Evolutionary conservation across 2,329 filamentous ascomycete species (phyloP), one percentile per base, ranked within the genome.

Genomic region (Periconia sp.): DNA sequence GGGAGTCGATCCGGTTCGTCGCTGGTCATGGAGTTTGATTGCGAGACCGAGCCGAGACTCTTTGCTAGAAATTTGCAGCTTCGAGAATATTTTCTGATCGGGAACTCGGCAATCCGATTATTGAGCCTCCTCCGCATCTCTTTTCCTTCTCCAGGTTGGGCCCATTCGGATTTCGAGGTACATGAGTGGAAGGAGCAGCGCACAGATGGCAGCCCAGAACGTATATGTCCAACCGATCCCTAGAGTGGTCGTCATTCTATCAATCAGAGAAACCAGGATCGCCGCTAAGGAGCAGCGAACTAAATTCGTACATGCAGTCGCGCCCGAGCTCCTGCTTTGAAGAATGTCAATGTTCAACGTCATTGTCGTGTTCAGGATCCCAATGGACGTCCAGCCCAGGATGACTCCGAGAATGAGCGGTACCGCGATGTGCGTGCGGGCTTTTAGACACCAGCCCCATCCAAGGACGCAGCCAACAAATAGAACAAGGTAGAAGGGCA

Each of bases 291-390:
- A 60, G 36, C 61, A 64, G 5, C 59, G 44, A 5, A 60, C 59
- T 1, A 63, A 7, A 18, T 64, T 64, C 18, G 56, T 64, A 26
- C 59, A 64, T 5, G 61, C 57, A 3, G 57, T 63, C 0, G 57
- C 61, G 0, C 57, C 59, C 1, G 59, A 62, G 19, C 57, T 61
- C 3, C 59, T 38, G 0, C 46, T 48, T 12, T 62, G 59, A 34
- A 64, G 10, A n/a, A 64, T 64, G 17, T 64, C 61, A 12, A 64
- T 57, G 4, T 61, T 60, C 16, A 62, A 48, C 30, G 61, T 60
- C 59, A 64, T 63, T 0, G 61, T 64, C 0, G 61, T 60, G 29
- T 63, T 64, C 17, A 64, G 26, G 5, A 64, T 61, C 5, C 50
- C 59, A 13, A 63, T 63, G 1, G 54, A 56, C 3, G 59, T 61